Evolutionary conservation across 2,329 filamentous ascomycete species (phyloP), one percentile per base, ranked within the genome.

Genomic region (Cladosporium sp.): DNA sequence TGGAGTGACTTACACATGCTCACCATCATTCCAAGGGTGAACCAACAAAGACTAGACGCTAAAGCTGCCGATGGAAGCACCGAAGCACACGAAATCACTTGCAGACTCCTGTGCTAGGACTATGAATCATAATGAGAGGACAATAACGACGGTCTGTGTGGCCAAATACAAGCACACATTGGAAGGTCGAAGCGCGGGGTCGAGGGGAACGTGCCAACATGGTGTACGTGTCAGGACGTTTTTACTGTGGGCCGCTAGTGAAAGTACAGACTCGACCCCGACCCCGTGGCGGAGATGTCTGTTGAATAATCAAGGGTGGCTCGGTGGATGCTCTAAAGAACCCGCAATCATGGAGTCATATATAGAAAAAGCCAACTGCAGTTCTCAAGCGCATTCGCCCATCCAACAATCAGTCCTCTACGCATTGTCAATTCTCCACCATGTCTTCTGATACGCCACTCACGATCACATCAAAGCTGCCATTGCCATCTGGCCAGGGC

Each of bases 401-500:
- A 35, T 8, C 15, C 12, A 8, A 19, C 1, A 32, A 9, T 42
- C 39, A 15, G 17, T 15, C 15, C 4, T 45, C 7, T 10, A 37
- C 12, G 24, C 5, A 34, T 13, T 8, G 3, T 15, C 47, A 36
- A 5, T 13, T 6, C 12, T n/a, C 6, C 19, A 35, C 34, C 19
- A 55, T 55, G 52, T 55, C 52, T 20, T 32, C 50, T n/a, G 37
- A 20, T 25, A 40, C 35, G 20, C 4, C 36, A 20, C 52, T 55
- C 32, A 47, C 52, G 17, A 70, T 82, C 59, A 73, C 73, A n/a
- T 77, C 80, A 59, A 71, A 72, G 35, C 66, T 83, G 45, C 68
- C 78, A 22, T 75, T 84, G 34, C 74, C 75, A 22, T 79, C 79
- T 52, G 78, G 77, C 53, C 60, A 66, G 22, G 70, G 77, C 62